Evolutionary conservation across 2,329 filamentous ascomycete species (phyloP).

Genomic region (Fusarium sacchari): DNA sequence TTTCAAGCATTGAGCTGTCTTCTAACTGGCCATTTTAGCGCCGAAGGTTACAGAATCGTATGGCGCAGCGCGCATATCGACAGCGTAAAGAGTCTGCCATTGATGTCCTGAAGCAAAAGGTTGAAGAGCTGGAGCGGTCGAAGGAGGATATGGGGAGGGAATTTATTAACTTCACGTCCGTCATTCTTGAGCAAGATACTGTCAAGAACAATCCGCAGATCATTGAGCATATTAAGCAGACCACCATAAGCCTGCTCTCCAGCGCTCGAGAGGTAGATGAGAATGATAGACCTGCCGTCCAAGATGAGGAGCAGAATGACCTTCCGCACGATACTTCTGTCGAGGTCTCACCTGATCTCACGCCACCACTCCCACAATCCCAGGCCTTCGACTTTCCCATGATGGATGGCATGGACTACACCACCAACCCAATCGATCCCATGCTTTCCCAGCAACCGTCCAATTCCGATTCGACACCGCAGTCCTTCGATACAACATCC

Average conservation of each 20-base stretch:
- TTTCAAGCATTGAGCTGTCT: neutral
- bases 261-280: neutral
- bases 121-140: neutral
- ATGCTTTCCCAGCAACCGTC: neutral
- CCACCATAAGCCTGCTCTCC: neutral
- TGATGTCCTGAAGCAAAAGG: neutral
- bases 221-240: constrained; percentile 5
- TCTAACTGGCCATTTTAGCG: neutral
- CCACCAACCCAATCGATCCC: neutral
- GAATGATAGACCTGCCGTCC: neutral
- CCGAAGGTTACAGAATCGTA: constrained; percentile 7
- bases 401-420: neutral
- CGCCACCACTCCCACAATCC: accelerated
- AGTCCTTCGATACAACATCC: neutral
- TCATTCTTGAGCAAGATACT: neutral
- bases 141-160: neutral
- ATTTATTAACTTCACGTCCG: constrained; percentile 1
- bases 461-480: neutral
- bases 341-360: neutral
- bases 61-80: constrained; percentile 15
- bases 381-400: neutral
- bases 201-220: neutral
- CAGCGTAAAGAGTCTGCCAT: constrained; percentile 16
- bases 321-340: accelerated
- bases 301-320: neutral